Evolutionary conservation across 352 stramenopile genomes (phyloP), one percentile per base, ranked within the genome.

Genomic region (Pythium oligandrum): DNA sequence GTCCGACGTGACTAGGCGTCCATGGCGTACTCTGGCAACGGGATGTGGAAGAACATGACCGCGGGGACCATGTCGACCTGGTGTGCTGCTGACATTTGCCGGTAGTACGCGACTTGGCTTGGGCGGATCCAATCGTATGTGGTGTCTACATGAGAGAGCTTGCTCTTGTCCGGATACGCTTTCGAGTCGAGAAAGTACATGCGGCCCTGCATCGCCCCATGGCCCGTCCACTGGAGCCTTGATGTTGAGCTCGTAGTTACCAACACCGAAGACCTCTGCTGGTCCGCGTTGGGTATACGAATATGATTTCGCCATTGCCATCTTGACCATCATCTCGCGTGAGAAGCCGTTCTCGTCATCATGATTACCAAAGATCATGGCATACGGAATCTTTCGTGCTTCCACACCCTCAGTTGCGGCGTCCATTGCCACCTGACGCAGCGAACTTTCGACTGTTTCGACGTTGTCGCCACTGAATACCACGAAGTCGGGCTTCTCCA

Each of bases 121-220:
- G 51, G 55, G 37, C 57, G 66, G 57, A 72, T 62, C 46, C 50
- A 61, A 47, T 61, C 63, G 49, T 67, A 61, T 4, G 31, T 53
- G 6, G 48, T 48, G 30, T 42, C 10, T 35, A 38, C 30, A 49
- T 49, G 35, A 26, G 44, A 49, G 30, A 33, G n/a, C n/a, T n/a
- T n/a, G n/a, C n/a, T n/a, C n/a, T n/a, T n/a, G n/a, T 83, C 52
- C 4, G 77, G 68, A n/a, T 61, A 64, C 4, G 50, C 57, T 39
- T 71, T 58, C 2, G 73, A 87, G 49, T 89, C 78, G 31, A 89
- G 56, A 45, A 89, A 87, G 64, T 89, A 89, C 75, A 89, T 83
- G 34, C 71, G 73, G 37, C 86, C 72, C 65, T n/a, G 54, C 36
- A 0, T 49, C 9, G 1, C 75, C 73, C 75, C 78, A 83, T 0